Conservation (phyloP, 2,329 filamentous ascomycete genomes). For the Aspergillus uvarum region DNA sequence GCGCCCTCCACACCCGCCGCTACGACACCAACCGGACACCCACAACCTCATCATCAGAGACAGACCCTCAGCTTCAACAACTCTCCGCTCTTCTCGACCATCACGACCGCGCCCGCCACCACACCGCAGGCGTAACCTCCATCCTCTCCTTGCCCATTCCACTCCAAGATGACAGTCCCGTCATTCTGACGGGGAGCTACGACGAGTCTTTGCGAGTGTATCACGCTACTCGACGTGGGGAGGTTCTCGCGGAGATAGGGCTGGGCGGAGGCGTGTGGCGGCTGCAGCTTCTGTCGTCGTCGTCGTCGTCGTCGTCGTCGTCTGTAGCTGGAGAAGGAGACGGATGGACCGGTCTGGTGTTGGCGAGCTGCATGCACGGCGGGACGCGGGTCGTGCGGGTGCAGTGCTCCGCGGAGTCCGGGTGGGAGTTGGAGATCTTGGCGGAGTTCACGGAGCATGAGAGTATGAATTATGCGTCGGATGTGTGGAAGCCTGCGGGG, state of each 20-base stretch:
- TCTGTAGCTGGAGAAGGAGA: neutral
- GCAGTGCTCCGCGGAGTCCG: slow-evolving; percentile 16
- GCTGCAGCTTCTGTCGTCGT: slow-evolving; percentile 56
- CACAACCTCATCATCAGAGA: too few species aligned
- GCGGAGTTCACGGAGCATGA: slow-evolving; percentile 78
- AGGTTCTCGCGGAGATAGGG: slow-evolving; percentile 62
- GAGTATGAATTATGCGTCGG: slow-evolving; percentile 94
- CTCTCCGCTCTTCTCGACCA: slow-evolving; percentile 27
- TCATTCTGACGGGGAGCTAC: slow-evolving; percentile 85
- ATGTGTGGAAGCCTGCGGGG: slow-evolving; percentile 45
- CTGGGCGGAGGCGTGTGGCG: slow-evolving; percentile 86
- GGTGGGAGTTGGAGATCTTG: slow-evolving; percentile 65
- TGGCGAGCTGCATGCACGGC: slow-evolving; percentile 93
- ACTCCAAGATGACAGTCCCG: slow-evolving; percentile 45
- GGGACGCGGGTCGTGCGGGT: slow-evolving; percentile 67
- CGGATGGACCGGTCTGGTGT: slow-evolving; percentile 49
- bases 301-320: slow-evolving; percentile 8
- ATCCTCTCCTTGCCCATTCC: slow-evolving; percentile 67
- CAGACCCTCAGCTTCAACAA: neutral
- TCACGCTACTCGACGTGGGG: slow-evolving; percentile 38
- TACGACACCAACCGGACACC: slow-evolving; percentile 15
- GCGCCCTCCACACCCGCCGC: slow-evolving; percentile 33
- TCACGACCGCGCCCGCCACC: slow-evolving; percentile 56
- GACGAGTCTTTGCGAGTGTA: slow-evolving; percentile 76
- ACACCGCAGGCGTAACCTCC: slow-evolving; percentile 82